phyloP scores from a whole-genome alignment of 129 eudicot species.

The Lactuca saligna region DNA sequence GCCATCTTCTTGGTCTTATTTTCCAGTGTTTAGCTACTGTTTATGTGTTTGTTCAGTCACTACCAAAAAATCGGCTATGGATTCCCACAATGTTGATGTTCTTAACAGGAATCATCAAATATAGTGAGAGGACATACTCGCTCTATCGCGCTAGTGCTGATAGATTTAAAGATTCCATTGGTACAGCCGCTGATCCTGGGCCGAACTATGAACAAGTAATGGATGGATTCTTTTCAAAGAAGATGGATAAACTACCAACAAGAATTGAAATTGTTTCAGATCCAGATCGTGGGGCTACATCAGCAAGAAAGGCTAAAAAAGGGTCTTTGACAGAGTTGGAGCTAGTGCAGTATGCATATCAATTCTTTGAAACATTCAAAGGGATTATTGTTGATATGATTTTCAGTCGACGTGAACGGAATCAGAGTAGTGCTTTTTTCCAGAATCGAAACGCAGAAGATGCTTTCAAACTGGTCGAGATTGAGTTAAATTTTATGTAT shows the following conservation, averaged over 20 bases:
- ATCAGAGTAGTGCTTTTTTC: conserved; percentile 50
- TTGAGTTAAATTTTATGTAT: conserved; percentile 60
- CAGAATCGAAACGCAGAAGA: conserved; percentile 36
- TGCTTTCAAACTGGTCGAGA: conserved; percentile 52
- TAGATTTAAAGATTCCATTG: conserved; percentile 51
- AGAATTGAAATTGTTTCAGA: conserved; percentile 27
- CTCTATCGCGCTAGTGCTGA: conserved; percentile 48
- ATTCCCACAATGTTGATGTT: conserved; percentile 48
- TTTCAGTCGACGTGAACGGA: conserved; percentile 43
- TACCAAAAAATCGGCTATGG: conserved; percentile 35
- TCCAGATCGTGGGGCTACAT: conserved; percentile 31
- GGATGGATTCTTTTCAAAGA: conserved; percentile 42
- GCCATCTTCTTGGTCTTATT: conserved; percentile 49
- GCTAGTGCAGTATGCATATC: conserved; percentile 49
- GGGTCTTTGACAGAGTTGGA: conserved; percentile 34
- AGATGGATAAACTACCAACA: conserved; percentile 40
- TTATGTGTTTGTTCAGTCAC: conserved; percentile 37
- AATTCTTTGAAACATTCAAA: conserved; percentile 42
- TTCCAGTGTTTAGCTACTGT: conserved; percentile 34
- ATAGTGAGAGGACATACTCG: conserved; percentile 36
- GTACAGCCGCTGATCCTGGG: conserved; percentile 40
- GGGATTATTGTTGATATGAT: conserved; percentile 55
- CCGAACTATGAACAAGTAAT: conserved; percentile 56
- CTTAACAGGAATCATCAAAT: conserved; percentile 47
- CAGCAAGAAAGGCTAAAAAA: conserved; percentile 33